Percentiles rank a stretch among this genome's conserved stretches.
These are phyloP conservation scores for Echeveria elegans DNA, from an alignment of 164 flowering plant species.

Conservation along the genomic window DNA sequence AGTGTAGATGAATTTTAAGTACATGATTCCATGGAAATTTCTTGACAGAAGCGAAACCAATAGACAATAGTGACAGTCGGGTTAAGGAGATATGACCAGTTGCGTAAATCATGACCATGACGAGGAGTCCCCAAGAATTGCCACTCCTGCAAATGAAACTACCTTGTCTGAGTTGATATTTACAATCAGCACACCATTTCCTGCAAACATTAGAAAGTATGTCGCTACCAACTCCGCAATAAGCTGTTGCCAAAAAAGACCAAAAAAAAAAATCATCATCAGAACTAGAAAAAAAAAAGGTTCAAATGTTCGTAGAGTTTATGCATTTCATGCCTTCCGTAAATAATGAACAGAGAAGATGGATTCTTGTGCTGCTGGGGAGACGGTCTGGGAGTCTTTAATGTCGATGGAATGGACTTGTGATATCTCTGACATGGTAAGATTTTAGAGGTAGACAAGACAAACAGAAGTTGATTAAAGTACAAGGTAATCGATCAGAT, in stretches of 20 bases:
- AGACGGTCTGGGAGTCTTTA: not conserved
- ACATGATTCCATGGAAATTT: slow-evolving; percentile 58
- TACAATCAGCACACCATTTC: slow-evolving; percentile 42
- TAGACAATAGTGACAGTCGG: slow-evolving; percentile 55
- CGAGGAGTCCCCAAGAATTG: slow-evolving; percentile 48
- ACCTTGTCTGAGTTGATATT: slow-evolving; percentile 24
- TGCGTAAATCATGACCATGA: slow-evolving; percentile 51
- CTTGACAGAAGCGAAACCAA: slow-evolving; percentile 46
- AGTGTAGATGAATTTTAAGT: not conserved
- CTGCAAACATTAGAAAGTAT: slow-evolving; percentile 50
- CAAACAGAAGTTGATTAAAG: too few species aligned
- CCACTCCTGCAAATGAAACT: slow-evolving; percentile 37
- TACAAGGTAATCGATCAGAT: too few species aligned
- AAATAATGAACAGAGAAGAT: not conserved
- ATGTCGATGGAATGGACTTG: not conserved
- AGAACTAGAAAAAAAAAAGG: not conserved
- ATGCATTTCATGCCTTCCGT: not conserved
- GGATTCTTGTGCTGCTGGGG: not conserved
- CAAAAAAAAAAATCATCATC: not conserved
- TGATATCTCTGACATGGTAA: not conserved
- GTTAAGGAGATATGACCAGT: slow-evolving; percentile 51
- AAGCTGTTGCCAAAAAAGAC: slow-evolving; percentile 19
- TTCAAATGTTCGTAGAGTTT: too few species aligned
- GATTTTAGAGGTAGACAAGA: not conserved
- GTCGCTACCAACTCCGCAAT: slow-evolving; percentile 55